These are phyloP conservation scores for Trifolium dubium DNA, from an alignment of 306 rosid genomes.

Conservation along the genomic window DNA sequence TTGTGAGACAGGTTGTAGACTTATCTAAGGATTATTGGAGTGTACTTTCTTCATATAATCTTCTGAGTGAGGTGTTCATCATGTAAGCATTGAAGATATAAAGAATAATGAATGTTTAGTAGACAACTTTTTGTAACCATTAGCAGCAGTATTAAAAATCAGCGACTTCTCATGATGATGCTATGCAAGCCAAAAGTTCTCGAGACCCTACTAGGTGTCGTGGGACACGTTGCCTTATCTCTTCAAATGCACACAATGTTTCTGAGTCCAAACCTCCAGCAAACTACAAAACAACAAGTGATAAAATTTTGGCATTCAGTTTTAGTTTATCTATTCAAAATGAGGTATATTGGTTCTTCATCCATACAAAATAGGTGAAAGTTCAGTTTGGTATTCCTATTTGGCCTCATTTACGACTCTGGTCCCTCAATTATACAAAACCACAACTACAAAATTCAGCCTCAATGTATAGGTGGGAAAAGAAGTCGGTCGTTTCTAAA, in stretches of 20 bases:
- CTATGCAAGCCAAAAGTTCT: conserved; percentile 65
- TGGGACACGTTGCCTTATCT: conserved; percentile 75
- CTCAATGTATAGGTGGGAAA: no score
- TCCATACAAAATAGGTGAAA: no score
- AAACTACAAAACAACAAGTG: conserved; percentile 57
- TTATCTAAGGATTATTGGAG: neutral
- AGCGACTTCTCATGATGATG: conserved; percentile 55
- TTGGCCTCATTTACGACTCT: no score
- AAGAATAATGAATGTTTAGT: conserved; percentile 45
- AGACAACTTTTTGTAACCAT: conserved; percentile 40
- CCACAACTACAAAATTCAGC: no score
- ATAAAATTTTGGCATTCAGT: neutral
- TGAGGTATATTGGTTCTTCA: neutral
- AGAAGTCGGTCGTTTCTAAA: no score
- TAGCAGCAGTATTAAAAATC: conserved; percentile 20
- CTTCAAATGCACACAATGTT: conserved; percentile 81
- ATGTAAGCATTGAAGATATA: conserved; percentile 26
- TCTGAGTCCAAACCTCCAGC: conserved; percentile 94
- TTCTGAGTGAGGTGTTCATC: conserved; percentile 31
- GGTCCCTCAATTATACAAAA: no score
- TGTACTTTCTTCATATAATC: conserved; percentile 40
- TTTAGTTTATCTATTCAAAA: no score
- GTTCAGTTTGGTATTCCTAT: no score
- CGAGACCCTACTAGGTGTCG: conserved; percentile 58
- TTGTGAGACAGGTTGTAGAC: conserved; percentile 22